A percentile compares a stretch with the other conserved stretches of the same genome.
Evolutionary conservation across 176 grass and related monocot species (phyloP).

Genomic region (Hsuehochloa calcarea): DNA sequence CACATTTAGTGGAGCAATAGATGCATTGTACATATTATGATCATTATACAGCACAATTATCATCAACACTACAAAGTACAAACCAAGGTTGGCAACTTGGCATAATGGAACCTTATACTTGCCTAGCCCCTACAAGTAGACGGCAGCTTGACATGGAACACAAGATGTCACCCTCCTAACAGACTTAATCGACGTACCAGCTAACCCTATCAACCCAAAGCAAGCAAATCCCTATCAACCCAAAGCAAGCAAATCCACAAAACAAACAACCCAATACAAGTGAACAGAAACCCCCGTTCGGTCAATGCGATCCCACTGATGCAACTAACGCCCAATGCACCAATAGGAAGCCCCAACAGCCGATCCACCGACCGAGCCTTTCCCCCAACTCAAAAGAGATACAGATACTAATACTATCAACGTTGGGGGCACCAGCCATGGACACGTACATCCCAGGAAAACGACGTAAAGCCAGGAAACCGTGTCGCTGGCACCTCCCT

Average conservation of each 20-base stretch:
- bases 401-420: not conserved
- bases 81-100: conserved; percentile 14
- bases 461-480: conserved; percentile 36
- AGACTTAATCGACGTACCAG: not conserved
- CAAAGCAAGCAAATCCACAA: not conserved
- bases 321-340: not conserved
- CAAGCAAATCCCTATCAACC: not conserved
- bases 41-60: not conserved
- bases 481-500: not conserved
- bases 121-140: not conserved
- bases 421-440: conserved; percentile 3
- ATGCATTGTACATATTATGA: not conserved
- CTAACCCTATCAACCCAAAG: not conserved
- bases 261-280: not conserved
- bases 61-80: not conserved
- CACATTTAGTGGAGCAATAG: not conserved
- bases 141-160: not conserved
- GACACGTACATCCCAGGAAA: conserved; percentile 37
- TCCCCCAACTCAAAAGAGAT: not conserved
- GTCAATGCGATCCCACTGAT: not conserved
- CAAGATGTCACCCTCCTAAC: not conserved
- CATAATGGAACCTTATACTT: not conserved
- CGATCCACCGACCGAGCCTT: not conserved
- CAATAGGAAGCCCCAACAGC: not conserved
- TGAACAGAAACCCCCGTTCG: not conserved